These are phyloP conservation scores for Lachancea waltii DNA, from an alignment of 805 yeast genomes.

Conservation along the genomic window DNA sequence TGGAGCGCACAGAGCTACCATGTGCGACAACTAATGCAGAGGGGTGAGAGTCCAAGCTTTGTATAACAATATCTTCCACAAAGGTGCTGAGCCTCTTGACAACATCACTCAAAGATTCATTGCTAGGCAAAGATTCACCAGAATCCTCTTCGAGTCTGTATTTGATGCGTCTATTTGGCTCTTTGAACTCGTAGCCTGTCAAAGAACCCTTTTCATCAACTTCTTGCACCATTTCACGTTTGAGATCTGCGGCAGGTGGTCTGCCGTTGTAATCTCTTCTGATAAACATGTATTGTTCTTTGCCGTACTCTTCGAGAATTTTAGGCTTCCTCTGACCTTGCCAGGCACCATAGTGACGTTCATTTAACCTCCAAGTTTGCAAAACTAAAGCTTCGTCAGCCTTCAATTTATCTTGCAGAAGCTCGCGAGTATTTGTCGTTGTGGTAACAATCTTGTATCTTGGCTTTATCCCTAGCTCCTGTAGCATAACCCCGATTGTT, in stretches of 20 bases:
- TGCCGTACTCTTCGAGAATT: slow-evolving; percentile 58
- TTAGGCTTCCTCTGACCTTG: slow-evolving; percentile 73
- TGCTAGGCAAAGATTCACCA: slow-evolving; percentile 47
- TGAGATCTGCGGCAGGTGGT: slow-evolving; percentile 45
- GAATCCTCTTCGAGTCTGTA: slow-evolving; percentile 34
- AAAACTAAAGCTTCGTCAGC: slow-evolving; percentile 42
- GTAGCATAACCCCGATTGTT: slow-evolving; percentile 62
- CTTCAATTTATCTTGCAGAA: slow-evolving; percentile 1
- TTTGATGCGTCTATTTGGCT: slow-evolving; percentile 32
- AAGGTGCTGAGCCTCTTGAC: slow-evolving; percentile 60
- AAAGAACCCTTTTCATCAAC: slow-evolving; percentile 23
- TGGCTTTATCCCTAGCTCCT: slow-evolving; percentile 35
- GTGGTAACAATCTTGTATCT: slow-evolving; percentile 21
- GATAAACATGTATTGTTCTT: slow-evolving; percentile 68
- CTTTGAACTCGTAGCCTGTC: slow-evolving; percentile 33
- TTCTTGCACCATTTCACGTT: slow-evolving; percentile 37
- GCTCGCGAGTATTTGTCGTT: slow-evolving; percentile 1
- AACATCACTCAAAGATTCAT: slow-evolving; percentile 72
- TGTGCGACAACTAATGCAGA: slow-evolving; percentile 69
- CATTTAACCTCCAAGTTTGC: slow-evolving; percentile 76
- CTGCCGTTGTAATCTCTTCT: slow-evolving; percentile 74
- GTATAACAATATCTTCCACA: slow-evolving; percentile 42
- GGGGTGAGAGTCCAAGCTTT: slow-evolving; percentile 34
- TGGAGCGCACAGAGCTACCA: slow-evolving; percentile 75
- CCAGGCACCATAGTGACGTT: slow-evolving; percentile 77